Conservation (phyloP, 371 early-diverging fungal species). For the Gilbertella persicaria region DNA sequence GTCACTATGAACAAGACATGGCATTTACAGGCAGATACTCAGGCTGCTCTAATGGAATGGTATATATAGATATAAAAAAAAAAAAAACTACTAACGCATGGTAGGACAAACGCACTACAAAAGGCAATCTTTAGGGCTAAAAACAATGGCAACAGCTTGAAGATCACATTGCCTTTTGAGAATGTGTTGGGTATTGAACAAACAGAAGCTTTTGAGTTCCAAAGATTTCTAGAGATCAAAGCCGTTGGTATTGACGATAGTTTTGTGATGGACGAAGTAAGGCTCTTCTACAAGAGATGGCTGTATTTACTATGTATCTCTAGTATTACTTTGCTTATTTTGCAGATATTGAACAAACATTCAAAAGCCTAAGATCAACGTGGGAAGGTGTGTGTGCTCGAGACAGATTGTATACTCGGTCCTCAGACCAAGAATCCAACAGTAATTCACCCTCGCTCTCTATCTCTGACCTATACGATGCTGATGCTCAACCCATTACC, state of each 20-base stretch:
- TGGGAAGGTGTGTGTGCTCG: slow-evolving; percentile 20
- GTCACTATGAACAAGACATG: slow-evolving; percentile 55
- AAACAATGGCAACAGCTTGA: slow-evolving; percentile 65
- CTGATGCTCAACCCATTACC: slow-evolving; percentile 31
- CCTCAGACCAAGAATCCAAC: too few relatives aligned
- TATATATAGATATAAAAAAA: slow-evolving; percentile 22
- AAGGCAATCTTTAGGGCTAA: slow-evolving; percentile 66
- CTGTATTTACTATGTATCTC: background rate
- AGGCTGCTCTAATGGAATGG: slow-evolving; percentile 58
- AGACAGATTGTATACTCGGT: too few relatives aligned
- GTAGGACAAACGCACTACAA: slow-evolving; percentile 60
- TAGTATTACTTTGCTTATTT: slow-evolving; percentile 78
- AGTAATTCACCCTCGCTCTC: slow-evolving; percentile 39
- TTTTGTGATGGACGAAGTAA: slow-evolving; percentile 68
- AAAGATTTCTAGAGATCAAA: slow-evolving; percentile 60
- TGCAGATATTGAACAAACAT: slow-evolving; percentile 48
- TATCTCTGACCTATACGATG: slow-evolving; percentile 40
- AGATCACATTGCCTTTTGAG: slow-evolving; percentile 58
- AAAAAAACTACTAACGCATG: background rate
- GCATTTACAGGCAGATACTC: slow-evolving; percentile 59
- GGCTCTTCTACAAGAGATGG: background rate
- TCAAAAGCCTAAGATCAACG: slow-evolving; percentile 28
- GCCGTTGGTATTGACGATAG: slow-evolving; percentile 63
- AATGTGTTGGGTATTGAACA: slow-evolving; percentile 64
- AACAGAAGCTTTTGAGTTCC: slow-evolving; percentile 58